Conservation (phyloP, 352 stramenopile species). For the Globisporangium iwayamae region DNA sequence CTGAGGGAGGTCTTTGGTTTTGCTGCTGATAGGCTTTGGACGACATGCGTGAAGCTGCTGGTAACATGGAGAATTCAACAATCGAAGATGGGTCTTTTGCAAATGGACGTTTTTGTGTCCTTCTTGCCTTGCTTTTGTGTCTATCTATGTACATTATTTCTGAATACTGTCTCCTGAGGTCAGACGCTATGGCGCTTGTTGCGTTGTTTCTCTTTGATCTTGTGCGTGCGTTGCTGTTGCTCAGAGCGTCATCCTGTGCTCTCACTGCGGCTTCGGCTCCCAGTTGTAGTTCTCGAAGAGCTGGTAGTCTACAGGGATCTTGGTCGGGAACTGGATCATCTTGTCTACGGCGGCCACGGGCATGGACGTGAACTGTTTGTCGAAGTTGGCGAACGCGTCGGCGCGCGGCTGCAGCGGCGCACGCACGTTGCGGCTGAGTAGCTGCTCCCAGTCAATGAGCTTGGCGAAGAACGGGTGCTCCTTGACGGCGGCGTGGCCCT, state of each 20-base stretch:
- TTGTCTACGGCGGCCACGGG: constrained; percentile 58
- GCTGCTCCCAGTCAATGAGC: constrained; percentile 58
- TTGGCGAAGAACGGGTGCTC: constrained; percentile 67
- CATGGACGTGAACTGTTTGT: constrained; percentile 85
- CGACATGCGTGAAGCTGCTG: not conserved
- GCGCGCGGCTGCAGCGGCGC: constrained; percentile 66
- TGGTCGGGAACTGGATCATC: constrained; percentile 74
- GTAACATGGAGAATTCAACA: not conserved
- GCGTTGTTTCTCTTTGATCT: not conserved
- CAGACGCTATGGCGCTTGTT: not conserved
- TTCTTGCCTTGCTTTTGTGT: not conserved
- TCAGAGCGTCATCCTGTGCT: not conserved
- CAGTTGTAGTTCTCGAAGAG: constrained; percentile 88
- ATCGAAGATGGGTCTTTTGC: not conserved
- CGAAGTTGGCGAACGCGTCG: constrained; percentile 81
- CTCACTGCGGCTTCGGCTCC: constrained; percentile 38
- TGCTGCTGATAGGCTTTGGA: not conserved
- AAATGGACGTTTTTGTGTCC: not conserved
- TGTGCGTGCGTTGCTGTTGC: not conserved
- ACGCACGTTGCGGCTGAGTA: constrained; percentile 38
- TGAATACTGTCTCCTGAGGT: not conserved
- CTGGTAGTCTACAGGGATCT: constrained; percentile 78
- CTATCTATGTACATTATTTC: too few relatives aligned
- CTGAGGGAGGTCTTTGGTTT: not conserved
- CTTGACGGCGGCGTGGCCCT: constrained; percentile 45